Percentiles rank a stretch among this genome's conserved stretches.
Evolutionary conservation across 2,329 filamentous ascomycete genomes (phyloP).

Genomic region (Monilinia vaccinii-corymbosi): DNA sequence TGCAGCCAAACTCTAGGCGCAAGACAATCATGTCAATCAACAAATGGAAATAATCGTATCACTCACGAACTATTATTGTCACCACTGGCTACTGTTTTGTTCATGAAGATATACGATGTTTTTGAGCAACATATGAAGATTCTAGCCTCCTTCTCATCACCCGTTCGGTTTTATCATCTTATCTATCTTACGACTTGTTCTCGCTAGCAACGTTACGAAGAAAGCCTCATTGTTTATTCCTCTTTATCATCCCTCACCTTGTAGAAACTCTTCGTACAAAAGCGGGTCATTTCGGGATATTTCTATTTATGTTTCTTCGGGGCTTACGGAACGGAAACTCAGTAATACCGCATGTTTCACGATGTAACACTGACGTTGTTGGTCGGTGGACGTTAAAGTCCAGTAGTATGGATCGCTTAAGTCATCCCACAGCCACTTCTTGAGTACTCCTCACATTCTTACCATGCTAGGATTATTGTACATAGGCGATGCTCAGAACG

Average conservation of each 20-base stretch:
- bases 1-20: conserved; percentile 1
- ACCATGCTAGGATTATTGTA: neutral
- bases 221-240: neutral
- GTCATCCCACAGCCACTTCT: neutral
- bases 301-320: neutral
- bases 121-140: neutral
- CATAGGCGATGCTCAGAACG: neutral
- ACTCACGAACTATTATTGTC: neutral
- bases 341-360: neutral
- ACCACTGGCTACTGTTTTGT: neutral
- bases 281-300: neutral
- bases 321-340: neutral
- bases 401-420: conserved; percentile 1
- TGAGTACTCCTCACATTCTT: neutral
- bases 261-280: neutral
- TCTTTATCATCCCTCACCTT: neutral
- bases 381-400: neutral
- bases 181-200: neutral
- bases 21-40: neutral
- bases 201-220: conserved; percentile 3
- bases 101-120: neutral
- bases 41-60: neutral
- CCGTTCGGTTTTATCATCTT: neutral
- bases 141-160: neutral
- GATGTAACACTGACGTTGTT: neutral